Evolutionary conservation across 1,284 basidiomycete genomes (phyloP), one percentile per base, ranked within the genome.

Genomic region (Cutaneotrichosporon cutaneum): DNA sequence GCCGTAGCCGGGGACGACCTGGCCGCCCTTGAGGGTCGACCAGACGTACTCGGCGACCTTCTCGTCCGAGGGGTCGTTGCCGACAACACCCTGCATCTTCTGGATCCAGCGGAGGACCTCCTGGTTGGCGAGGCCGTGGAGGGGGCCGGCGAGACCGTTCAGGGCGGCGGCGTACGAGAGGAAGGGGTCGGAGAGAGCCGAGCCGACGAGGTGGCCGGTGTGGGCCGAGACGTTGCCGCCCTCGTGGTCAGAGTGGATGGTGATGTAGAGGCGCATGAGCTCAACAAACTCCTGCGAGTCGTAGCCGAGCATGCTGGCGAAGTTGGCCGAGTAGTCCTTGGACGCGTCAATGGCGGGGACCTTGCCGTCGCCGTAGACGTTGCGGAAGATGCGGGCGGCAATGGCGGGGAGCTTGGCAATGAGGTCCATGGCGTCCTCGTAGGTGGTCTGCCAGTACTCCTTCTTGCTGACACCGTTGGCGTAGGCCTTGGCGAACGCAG

Each of bases 191-290:
- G 94, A 95, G 64, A 98, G 89, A 60, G 95, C 95, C 63, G 94
- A 97, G 64, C 94, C 95, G 76, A 98, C 95, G 56, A 99, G 85
- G 84, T 98, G 93, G 69, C 91, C 91, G 59, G 91, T 90, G 83
- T 94, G 92, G n/a, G 92, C 91, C 70, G 95, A 98, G 67, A 99
- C 95, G 77, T 98, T 98, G 58, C 95, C 95, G 79, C 95, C 95
- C 82, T 98, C 94, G 82, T 98, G 94, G 80, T 98, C 94, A 77
- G 90, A 90, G 86, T 99, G 95, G 76, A 99, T 95, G 74, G 94
- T 95, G 81, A 98, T 88, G 85, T 98, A 99, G 64, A 98, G 86
- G 72, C 95, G 87, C 81, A 98, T 87, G 68, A 97, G 87, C 82
- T 99, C 95, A 67, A 95, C 90, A 70, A 99, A 97, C 60, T 86